These are phyloP conservation scores for Phanerochaete sordida DNA, from an alignment of 768 basidiomycete genomes.

Conservation along the genomic window DNA sequence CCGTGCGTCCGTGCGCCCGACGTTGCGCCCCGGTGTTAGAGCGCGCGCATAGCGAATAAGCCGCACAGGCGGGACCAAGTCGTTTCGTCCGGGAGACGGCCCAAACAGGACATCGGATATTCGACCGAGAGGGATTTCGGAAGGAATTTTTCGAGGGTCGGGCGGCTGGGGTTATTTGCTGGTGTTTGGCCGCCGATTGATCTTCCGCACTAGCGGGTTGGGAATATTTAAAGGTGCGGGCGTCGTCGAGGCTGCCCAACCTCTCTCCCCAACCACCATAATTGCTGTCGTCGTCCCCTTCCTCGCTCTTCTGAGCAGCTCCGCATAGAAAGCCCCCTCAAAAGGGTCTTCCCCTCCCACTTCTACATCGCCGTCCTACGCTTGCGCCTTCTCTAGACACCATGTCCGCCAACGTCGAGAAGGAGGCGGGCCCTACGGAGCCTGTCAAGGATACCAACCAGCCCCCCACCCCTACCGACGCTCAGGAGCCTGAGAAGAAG, in stretches of 20 bases:
- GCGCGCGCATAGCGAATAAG: background rate
- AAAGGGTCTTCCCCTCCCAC: slow-evolving; percentile 17
- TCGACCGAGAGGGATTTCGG: slow-evolving; percentile 37
- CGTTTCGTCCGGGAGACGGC: background rate
- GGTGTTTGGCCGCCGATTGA: slow-evolving; percentile 9
- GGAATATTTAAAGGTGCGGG: slow-evolving; percentile 10
- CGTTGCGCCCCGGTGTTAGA: slow-evolving; percentile 3
- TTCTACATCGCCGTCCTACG: slow-evolving; percentile 17
- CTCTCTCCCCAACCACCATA: slow-evolving; percentile 13
- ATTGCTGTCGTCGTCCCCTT: slow-evolving; percentile 12
- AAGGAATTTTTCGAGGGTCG: slow-evolving; percentile 7
- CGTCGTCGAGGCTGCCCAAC: slow-evolving; percentile 7
- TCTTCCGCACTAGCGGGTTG: slow-evolving; percentile 11
- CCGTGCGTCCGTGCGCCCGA: background rate
- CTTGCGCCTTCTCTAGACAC: slow-evolving; percentile 17
- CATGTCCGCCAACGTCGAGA: slow-evolving; percentile 50
- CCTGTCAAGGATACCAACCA: slow-evolving; percentile 38
- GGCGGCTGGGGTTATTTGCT: slow-evolving; percentile 6
- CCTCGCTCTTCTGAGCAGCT: slow-evolving; percentile 13
- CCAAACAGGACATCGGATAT: slow-evolving; percentile 29
- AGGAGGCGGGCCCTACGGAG: slow-evolving; percentile 57
- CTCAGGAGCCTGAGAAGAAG: slow-evolving; percentile 26
- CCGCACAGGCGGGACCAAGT: background rate
- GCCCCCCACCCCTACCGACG: slow-evolving; percentile 23
- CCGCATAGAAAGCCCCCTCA: slow-evolving; percentile 10